phyloP scores from a whole-genome alignment of 2,329 filamentous ascomycete species.

The Cercospora citrullina region DNA sequence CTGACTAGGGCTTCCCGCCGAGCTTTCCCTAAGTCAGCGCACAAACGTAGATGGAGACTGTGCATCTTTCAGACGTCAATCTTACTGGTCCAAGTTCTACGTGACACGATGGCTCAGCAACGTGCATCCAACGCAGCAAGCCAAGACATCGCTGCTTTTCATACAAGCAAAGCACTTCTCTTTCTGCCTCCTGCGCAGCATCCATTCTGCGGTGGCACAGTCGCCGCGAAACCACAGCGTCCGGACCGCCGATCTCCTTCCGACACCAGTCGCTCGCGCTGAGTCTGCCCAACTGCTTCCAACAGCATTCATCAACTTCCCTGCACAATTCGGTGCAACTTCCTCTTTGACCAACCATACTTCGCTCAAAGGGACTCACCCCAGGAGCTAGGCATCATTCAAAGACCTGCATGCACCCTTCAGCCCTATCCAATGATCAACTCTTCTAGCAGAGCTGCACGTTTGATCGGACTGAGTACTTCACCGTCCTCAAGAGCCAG shows the following conservation, averaged over 20 bases:
- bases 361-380: not conserved
- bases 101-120: no score
- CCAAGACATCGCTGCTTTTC: not conserved
- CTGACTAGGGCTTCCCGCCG: not conserved
- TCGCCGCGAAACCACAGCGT: not conserved
- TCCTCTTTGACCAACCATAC: not conserved
- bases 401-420: not conserved
- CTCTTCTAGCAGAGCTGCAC: slow-evolving; percentile 2
- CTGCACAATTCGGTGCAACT: not conserved
- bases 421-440: not conserved
- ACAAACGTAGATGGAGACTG: not conserved
- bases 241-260: not conserved
- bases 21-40: not conserved
- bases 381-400: no score
- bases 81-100: not conserved
- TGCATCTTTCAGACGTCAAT: not conserved
- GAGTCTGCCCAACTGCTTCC: not conserved
- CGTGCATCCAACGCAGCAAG: no score
- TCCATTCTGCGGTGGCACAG: not conserved
- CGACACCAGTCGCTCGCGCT: not conserved
- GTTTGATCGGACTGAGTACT: not conserved
- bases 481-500: not conserved
- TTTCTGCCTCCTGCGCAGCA: not conserved
- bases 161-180: not conserved
- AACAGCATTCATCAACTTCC: not conserved